Base-by-base conservation (phyloP, 352 stramenopile species). In the Phytophthora foliorum region DNA sequence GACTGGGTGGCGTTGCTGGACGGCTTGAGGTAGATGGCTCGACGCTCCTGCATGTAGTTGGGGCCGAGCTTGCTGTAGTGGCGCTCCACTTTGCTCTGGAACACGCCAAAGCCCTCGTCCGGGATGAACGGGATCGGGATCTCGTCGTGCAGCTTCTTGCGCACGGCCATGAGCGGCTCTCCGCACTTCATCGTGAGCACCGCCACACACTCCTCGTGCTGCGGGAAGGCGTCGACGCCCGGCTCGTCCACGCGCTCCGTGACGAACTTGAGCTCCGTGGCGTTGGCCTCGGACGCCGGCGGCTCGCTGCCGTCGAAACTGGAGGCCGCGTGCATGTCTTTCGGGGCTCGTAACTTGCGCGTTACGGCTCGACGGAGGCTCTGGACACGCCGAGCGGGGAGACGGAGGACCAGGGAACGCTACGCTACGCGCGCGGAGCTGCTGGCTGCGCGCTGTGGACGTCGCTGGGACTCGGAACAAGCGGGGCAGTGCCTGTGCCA, bases 131-230 rank as follows among this genome's bases (percentile, higher is more conserved):
- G 45, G 57, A 93, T 78, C 16, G 68, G 57, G 57, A 93, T 90
- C 45, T 93, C 85, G 45, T 93, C 82, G 70, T 91, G 78, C 50
- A 93, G 69, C 58, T 93, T 93, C 78, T 93, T 93, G 72, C 85
- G 85, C 57, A 91, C 82, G 7, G 85, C 85, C 67, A 91, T 86
- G 50, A 88, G 71, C 55, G 85, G 85, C 45, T 89, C 84, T 45
- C 85, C 85, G 64, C 81, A 90, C 61, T 93, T 93, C 82, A 93
- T 89, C 6, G 81, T 89, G n/a, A 93, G 80, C 16, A 89, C 62
- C 13, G 85, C 85, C 21, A 80, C 63, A 61, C 82, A 89, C 61
- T 91, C 85, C 14, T 90, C 82, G 56, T 86, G 63, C 46, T 82
- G 65, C 49, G 85, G 82, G 70, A 91, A 93, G 41, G 75, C 79